Conservation (phyloP, 345 rosid genomes). For the Litchi chinensis region DNA sequence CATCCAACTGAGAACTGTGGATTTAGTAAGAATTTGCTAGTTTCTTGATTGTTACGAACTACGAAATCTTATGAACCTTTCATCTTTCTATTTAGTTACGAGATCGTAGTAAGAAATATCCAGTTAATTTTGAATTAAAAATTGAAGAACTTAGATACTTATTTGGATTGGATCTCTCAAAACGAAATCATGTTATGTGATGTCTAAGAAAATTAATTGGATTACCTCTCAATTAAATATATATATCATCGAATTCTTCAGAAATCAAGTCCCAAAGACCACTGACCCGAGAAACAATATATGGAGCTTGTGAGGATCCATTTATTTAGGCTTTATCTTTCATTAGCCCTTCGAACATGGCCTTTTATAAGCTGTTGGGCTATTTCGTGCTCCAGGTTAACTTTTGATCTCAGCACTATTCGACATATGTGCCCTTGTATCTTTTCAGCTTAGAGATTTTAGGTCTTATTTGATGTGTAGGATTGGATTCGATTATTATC, state of each 20-base stretch:
- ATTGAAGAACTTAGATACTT: background rate
- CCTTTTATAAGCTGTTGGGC: background rate
- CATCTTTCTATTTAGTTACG: background rate
- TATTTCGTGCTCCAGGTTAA: background rate
- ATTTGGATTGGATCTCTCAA: too few species aligned
- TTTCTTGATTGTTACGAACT: too few species aligned
- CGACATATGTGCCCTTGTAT: background rate
- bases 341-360: background rate
- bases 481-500: too few species aligned
- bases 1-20: too few species aligned
- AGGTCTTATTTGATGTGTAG: background rate
- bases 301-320: background rate
- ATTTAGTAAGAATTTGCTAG: too few species aligned
- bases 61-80: background rate
- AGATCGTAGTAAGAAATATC: background rate
- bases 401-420: background rate
- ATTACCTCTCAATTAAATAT: too few species aligned
- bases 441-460: background rate
- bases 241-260: too few species aligned
- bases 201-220: too few species aligned
- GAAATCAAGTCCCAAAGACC: background rate
- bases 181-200: too few species aligned
- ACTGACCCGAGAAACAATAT: background rate
- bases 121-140: background rate
- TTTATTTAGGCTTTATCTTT: background rate